phyloP scores from a whole-genome alignment of 208 protist species.

The Crithidia expoeki region DNA sequence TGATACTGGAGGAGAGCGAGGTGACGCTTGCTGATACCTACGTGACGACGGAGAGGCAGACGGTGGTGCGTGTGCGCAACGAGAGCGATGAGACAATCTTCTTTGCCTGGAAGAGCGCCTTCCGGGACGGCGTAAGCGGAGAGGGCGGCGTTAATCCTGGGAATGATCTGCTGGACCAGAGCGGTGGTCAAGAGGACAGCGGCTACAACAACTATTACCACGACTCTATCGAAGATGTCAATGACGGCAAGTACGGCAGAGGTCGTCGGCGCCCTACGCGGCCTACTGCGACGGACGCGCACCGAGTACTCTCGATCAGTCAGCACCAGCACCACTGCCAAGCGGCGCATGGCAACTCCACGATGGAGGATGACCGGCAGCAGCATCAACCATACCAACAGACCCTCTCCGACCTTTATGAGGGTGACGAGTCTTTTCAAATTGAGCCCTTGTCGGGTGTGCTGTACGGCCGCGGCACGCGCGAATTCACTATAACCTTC shows the following conservation, averaged over 20 bases:
- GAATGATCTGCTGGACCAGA: background rate
- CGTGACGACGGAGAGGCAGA: conserved; percentile 89
- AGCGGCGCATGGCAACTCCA: background rate
- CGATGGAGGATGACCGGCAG: background rate
- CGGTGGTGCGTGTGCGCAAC: conserved; percentile 87
- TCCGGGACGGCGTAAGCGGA: conserved; percentile 26
- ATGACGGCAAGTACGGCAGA: background rate
- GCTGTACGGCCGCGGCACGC: conserved; percentile 73
- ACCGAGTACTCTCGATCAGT: background rate
- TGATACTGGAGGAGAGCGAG: conserved; percentile 62
- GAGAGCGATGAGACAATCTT: conserved; percentile 74
- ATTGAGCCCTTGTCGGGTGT: conserved; percentile 87
- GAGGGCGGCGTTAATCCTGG: background rate
- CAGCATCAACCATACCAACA: too few species aligned
- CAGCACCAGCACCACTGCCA: background rate
- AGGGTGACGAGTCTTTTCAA: conserved; percentile 87
- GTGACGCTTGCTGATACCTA: conserved; percentile 89
- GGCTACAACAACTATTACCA: background rate
- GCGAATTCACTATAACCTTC: conserved; percentile 92
- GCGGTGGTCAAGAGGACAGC: background rate
- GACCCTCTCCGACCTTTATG: conserved; percentile 32
- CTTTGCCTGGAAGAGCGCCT: conserved; percentile 86
- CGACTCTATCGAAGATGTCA: conserved; percentile 8
- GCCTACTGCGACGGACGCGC: background rate
- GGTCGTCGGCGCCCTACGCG: background rate